phyloP scores from a whole-genome alignment of 441 rosid genomes.

The Brassica hybrid region DNA sequence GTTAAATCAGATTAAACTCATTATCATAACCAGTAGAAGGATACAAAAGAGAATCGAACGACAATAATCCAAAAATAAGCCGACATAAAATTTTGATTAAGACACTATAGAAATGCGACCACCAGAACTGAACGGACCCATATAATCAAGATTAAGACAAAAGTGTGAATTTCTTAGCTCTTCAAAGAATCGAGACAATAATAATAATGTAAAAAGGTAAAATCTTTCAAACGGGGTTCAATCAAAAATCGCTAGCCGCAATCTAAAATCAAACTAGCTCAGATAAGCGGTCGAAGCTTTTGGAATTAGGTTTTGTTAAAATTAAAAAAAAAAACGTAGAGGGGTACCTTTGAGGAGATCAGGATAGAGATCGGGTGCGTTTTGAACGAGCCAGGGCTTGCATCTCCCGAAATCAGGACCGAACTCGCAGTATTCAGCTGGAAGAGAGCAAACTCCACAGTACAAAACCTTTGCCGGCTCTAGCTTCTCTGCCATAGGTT shows the following conservation, averaged over 20 bases:
- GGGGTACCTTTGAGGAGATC: constrained; percentile 68
- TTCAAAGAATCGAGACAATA: too few species aligned
- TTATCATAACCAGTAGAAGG: neutral
- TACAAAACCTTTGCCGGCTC: constrained; percentile 76
- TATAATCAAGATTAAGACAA: too few species aligned
- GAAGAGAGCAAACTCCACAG: constrained; percentile 77
- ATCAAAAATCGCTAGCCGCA: neutral
- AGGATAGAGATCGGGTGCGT: constrained; percentile 90
- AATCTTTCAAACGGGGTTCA: neutral
- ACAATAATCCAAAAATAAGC: too few species aligned
- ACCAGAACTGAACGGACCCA: too few species aligned
- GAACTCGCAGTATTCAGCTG: constrained; percentile 92
- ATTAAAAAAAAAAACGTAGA: too few species aligned
- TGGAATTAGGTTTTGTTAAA: constrained; percentile 24
- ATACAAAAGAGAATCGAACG: too few species aligned
- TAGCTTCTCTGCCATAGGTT: constrained; percentile 76
- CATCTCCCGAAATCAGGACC: constrained; percentile 93
- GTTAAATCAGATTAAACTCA: neutral
- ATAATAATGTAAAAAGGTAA: too few species aligned
- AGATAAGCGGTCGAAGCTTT: neutral
- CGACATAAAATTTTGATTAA: too few species aligned
- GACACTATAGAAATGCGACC: too few species aligned
- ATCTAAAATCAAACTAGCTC: neutral
- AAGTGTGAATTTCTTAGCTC: too few species aligned
- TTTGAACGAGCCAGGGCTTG: constrained; percentile 86